A percentile compares a stretch with the other conserved stretches of the same genome.
Conservation (phyloP, 2,329 filamentous ascomycete genomes). For the Paraphoma sp. region DNA sequence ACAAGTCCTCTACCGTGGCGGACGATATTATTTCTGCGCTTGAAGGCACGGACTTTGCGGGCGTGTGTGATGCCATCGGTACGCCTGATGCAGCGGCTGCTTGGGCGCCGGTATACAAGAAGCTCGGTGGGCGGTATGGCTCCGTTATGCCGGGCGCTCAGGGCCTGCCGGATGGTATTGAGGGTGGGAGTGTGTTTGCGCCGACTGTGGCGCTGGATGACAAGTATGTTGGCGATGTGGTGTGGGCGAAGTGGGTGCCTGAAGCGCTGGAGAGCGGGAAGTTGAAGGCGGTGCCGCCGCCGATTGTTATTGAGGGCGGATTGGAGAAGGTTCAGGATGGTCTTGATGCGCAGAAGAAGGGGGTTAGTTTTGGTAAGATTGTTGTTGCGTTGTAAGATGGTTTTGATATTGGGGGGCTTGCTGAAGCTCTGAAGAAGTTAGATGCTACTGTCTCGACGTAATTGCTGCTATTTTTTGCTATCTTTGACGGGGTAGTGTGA, state of each 20-base stretch:
- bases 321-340: constrained; percentile 37
- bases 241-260: constrained; percentile 44
- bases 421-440: neutral
- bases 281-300: constrained; percentile 39
- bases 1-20: constrained; percentile 38
- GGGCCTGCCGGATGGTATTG: constrained; percentile 33
- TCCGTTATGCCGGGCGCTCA: constrained; percentile 26
- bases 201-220: constrained; percentile 26
- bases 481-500: too few species aligned
- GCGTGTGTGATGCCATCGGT: constrained; percentile 51
- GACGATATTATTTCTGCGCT: constrained; percentile 51
- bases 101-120: constrained; percentile 37
- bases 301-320: constrained; percentile 37
- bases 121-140: constrained; percentile 38
- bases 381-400: constrained; percentile 31
- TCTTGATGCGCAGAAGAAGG: constrained; percentile 35
- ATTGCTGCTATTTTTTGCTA: too few species aligned
- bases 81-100: constrained; percentile 25
- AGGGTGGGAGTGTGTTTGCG: constrained; percentile 32
- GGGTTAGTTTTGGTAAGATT: constrained; percentile 44
- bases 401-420: too few species aligned
- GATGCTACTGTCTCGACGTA: neutral
- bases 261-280: constrained; percentile 38
- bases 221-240: constrained; percentile 36
- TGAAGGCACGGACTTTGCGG: constrained; percentile 50